Percentiles rank a stretch among this genome's conserved stretches.
These are phyloP conservation scores for Verticillium zaregamsianum DNA, from an alignment of 2,329 filamentous ascomycete genomes.

Conservation along the genomic window DNA sequence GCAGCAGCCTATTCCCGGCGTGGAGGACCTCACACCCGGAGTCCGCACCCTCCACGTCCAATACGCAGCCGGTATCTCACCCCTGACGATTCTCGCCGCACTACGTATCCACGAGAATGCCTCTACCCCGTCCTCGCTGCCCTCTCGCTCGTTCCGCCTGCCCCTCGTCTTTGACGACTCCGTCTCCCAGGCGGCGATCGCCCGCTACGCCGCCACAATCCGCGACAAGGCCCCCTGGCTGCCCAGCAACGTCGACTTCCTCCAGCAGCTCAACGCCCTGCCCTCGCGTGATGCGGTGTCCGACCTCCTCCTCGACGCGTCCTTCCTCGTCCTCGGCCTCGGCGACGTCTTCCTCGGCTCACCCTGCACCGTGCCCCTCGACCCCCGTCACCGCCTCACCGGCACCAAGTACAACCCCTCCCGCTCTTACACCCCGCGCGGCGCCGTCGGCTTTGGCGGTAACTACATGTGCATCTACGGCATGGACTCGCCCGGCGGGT, in stretches of 20 bases:
- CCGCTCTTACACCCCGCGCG: constrained; percentile 29
- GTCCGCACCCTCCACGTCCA: constrained; percentile 28
- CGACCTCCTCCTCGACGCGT: constrained; percentile 22
- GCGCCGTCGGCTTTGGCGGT: constrained; percentile 29
- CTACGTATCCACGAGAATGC: constrained; percentile 16
- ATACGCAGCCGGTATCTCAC: constrained; percentile 17
- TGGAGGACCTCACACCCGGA: constrained; percentile 28
- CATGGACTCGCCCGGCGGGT: constrained; percentile 30
- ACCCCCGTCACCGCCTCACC: constrained; percentile 27
- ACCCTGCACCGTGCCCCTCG: constrained; percentile 29
- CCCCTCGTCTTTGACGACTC: constrained; percentile 34
- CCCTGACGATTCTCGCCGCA: constrained; percentile 14
- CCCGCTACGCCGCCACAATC: constrained; percentile 59
- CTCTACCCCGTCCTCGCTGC: constrained; percentile 15
- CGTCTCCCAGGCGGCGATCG: constrained; percentile 43
- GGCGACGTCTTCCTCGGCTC: constrained; percentile 35
- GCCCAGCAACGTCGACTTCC: constrained; percentile 57
- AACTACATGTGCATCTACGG: constrained; percentile 35
- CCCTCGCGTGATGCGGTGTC: constrained; percentile 17
- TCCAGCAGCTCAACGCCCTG: constrained; percentile 29
- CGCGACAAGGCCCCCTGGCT: constrained; percentile 58
- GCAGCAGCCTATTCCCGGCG: constrained; percentile 18
- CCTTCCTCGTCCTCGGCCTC: constrained; percentile 31
- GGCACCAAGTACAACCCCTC: constrained; percentile 34
- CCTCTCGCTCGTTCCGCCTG: constrained; percentile 25